Evolutionary conservation across 345 rosid genomes (phyloP).

Genomic region (Syzygium jambos): DNA sequence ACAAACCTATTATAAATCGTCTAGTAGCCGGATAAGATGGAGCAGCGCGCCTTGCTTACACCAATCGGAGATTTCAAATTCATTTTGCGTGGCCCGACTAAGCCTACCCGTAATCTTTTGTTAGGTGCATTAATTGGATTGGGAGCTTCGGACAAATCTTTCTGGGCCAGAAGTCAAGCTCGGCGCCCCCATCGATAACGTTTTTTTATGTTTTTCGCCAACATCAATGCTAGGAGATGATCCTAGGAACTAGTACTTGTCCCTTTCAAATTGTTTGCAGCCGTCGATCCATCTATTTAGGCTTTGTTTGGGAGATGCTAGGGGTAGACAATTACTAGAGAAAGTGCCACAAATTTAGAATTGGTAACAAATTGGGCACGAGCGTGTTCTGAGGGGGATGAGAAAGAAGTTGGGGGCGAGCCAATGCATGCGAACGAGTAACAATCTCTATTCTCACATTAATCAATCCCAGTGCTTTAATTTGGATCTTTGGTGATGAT

Average conservation of each 20-base stretch:
- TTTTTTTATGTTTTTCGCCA: neutral
- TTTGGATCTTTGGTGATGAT: neutral
- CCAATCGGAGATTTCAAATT: neutral
- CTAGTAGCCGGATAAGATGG: neutral
- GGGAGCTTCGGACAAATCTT: neutral
- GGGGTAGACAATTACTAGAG: neutral
- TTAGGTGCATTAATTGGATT: neutral
- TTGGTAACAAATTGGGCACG: neutral
- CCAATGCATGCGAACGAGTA: neutral
- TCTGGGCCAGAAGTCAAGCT: neutral
- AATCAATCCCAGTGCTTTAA: neutral
- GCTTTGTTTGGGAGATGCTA: neutral
- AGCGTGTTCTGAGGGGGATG: neutral
- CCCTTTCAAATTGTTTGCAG: neutral
- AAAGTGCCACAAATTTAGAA: neutral
- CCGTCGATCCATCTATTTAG: neutral
- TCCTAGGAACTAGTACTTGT: neutral
- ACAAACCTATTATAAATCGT: neutral
- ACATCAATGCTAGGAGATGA: neutral
- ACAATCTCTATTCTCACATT: neutral
- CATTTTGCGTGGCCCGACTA: neutral
- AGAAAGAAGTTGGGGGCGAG: neutral
- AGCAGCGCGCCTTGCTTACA: neutral
- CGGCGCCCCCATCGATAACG: neutral
- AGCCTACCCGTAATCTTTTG: neutral